Conservation (phyloP, 176 grass and related monocot genomes). For the Saccharum officinarum region DNA sequence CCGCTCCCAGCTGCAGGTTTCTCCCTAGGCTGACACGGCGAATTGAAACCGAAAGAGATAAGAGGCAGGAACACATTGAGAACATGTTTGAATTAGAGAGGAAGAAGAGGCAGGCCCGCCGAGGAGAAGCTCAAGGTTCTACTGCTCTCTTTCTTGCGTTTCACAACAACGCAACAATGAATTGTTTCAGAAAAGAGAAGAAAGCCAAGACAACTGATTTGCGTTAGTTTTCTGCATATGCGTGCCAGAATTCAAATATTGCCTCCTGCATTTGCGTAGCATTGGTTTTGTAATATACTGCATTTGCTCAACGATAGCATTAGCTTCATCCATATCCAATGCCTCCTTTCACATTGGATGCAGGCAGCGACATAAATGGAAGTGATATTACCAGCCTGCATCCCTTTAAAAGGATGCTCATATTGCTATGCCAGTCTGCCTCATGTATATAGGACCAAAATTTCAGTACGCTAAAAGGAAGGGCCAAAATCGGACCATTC, state of each 20-base stretch:
- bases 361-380: neutral
- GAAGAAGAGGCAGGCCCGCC: neutral
- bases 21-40: too few relatives aligned
- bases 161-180: neutral
- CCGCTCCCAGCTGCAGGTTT: too few relatives aligned
- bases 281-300: neutral
- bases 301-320: neutral
- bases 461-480: neutral
- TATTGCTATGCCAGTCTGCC: neutral
- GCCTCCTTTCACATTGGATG: neutral
- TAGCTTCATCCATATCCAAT: neutral
- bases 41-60: neutral
- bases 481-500: neutral
- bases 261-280: too few relatives aligned
- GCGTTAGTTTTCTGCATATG: neutral
- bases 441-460: conserved; percentile 1
- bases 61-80: neutral
- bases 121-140: neutral
- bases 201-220: neutral
- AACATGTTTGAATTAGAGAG: neutral
- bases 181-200: neutral
- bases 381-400: neutral
- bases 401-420: neutral
- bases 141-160: neutral
- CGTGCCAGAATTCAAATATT: neutral